Evolutionary conservation across 2,329 filamentous ascomycete genomes (phyloP).

Genomic region (Ramularia collo-cygni): DNA sequence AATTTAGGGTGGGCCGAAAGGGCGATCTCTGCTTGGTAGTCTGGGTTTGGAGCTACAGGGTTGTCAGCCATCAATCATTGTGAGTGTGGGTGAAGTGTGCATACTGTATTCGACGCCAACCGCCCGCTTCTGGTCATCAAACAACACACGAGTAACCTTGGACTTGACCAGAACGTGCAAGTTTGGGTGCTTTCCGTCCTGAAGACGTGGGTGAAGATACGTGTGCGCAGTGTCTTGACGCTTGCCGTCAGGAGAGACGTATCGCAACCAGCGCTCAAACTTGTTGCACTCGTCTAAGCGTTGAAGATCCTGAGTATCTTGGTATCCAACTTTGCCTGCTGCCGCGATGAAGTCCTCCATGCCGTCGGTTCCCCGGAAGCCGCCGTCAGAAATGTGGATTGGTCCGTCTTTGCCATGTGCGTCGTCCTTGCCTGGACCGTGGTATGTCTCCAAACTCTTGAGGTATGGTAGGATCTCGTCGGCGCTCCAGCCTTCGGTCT

Average conservation of each 20-base stretch:
- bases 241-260: conserved; percentile 45
- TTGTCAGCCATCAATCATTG: too few species aligned
- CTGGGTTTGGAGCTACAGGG: conserved; percentile 28
- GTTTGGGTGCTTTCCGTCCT: conserved; percentile 47
- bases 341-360: conserved; percentile 48
- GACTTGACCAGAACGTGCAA: conserved; percentile 53
- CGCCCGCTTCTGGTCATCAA: conserved; percentile 38
- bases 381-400: conserved; percentile 48
- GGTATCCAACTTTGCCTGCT: conserved; percentile 43
- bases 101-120: conserved; percentile 51
- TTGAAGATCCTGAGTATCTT: conserved; percentile 49
- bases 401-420: conserved; percentile 51
- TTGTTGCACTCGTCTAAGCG: conserved; percentile 41
- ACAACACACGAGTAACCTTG: conserved; percentile 42
- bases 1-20: conserved; percentile 1
- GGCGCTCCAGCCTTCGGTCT: conserved; percentile 45
- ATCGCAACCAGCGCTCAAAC: conserved; percentile 42
- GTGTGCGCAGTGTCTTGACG: conserved; percentile 53
- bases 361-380: conserved; percentile 32
- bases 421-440: conserved; percentile 39
- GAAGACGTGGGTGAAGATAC: conserved; percentile 49
- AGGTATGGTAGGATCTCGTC: conserved; percentile 48
- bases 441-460: conserved; percentile 54
- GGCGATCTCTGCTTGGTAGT: conserved; percentile 5
- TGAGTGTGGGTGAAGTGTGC: too few species aligned